Evolutionary conservation across 176 grass and related monocot genomes (phyloP).

Genomic region (Eragrostis nindensis): DNA sequence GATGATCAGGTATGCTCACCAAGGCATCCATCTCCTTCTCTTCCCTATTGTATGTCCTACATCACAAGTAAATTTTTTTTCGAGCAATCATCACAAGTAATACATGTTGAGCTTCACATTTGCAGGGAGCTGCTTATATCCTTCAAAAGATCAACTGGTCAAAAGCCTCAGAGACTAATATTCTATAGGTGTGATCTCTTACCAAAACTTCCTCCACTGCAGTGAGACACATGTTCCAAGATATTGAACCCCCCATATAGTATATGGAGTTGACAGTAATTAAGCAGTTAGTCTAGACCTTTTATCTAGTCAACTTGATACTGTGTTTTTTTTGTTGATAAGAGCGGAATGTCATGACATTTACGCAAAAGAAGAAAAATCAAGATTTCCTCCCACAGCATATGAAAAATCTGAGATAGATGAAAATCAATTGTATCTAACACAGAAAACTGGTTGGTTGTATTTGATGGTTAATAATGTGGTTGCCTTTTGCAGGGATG

Average conservation of each 20-base stretch:
- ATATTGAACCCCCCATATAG: not conserved
- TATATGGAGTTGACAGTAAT: not conserved
- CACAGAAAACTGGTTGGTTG: not conserved
- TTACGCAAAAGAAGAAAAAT: not conserved
- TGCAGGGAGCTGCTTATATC: slow-evolving; percentile 90
- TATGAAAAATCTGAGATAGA: not conserved
- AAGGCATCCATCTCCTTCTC: not conserved
- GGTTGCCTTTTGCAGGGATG: slow-evolving; percentile 56
- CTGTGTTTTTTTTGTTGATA: not conserved
- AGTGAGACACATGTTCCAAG: not conserved
- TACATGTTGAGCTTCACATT: slow-evolving; percentile 16
- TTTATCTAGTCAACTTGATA: not conserved
- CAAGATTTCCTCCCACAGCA: not conserved
- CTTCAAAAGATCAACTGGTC: slow-evolving; percentile 78
- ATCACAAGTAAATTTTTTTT: not conserved
- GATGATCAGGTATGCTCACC: slow-evolving; percentile 69
- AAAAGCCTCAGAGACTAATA: slow-evolving; percentile 73
- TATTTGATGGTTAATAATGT: slow-evolving; percentile 15
- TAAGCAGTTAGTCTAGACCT: not conserved
- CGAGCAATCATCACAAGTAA: not conserved
- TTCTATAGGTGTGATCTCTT: slow-evolving; percentile 71
- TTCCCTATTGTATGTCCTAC: not conserved
- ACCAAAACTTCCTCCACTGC: not conserved
- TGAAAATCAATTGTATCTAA: not conserved
- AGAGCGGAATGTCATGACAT: not conserved